Evolutionary conservation across 2,329 filamentous ascomycete species (phyloP).

Genomic region (Coniosporium tulheliwenetii): DNA sequence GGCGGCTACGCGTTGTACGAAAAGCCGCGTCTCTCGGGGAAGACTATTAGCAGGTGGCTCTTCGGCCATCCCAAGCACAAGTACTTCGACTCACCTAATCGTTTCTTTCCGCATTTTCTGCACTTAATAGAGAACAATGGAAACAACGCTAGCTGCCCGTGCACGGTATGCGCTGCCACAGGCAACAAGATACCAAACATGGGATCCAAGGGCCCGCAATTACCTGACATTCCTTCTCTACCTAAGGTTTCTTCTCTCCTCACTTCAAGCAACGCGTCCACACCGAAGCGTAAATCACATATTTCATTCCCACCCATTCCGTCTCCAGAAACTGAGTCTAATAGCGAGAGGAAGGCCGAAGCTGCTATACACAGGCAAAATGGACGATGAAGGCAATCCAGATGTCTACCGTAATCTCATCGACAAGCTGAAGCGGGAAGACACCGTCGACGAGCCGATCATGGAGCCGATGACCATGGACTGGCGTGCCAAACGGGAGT

Average conservation of each 20-base stretch:
- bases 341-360: too few relatives aligned
- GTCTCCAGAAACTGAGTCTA: too few relatives aligned
- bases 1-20: constrained; percentile 38
- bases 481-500: constrained; percentile 35
- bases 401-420: constrained; percentile 37
- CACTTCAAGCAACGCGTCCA: too few relatives aligned
- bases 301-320: too few relatives aligned
- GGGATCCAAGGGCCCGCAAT: too few relatives aligned
- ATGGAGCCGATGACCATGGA: constrained; percentile 37
- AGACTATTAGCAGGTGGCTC: constrained; percentile 32
- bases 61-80: constrained; percentile 39
- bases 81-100: constrained; percentile 35
- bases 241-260: too few relatives aligned
- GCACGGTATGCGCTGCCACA: constrained; percentile 27
- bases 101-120: constrained; percentile 42
- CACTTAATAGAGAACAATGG: constrained; percentile 35
- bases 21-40: constrained; percentile 30
- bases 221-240: too few relatives aligned
- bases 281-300: too few relatives aligned
- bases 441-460: constrained; percentile 27
- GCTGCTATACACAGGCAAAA: background rate
- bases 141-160: constrained; percentile 28
- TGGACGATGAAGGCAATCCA: constrained; percentile 36
- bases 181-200: too few relatives aligned
- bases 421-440: constrained; percentile 27